Base-by-base conservation (phyloP, 129 eudicot genomes). In the Gnaphalium uliginosum region DNA sequence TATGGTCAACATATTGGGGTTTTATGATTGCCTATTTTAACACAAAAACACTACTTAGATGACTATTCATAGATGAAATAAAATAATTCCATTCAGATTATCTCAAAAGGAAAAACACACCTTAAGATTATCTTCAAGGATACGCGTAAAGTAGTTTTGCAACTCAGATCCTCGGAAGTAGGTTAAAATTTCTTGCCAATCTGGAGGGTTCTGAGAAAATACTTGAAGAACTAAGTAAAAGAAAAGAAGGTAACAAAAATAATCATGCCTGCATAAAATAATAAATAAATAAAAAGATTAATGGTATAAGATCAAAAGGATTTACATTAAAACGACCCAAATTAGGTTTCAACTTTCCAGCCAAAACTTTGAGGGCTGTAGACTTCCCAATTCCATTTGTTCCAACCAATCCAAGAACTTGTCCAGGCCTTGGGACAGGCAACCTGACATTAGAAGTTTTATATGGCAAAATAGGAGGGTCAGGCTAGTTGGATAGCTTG, bases 401-500 rank as follows among this genome's bases (percentile, higher is more conserved):
- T 58, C 98, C 98, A 83, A 93, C 98, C 88, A 93, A 84, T 48
- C 97, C 98, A 77, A 90, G 96, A 82, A 93, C 98, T 81, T 93
- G 97, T 3, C 96, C 96, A 18, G 92, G 96, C 80, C 96, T 85
- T 62, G 97, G 98, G 41, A 90, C 96, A n/a, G 97, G 97, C 73
- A 93, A 85, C 89, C 98, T 89, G 90, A 30, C 50, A 77, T 74
- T 67, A 18, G 41, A 65, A 39, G 27, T 32, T 19, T 58, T 5
- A 54, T 11, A 25, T 56, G 33, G 66, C 66, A 30, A 72, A 56
- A 53, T 48, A 17, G 62, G 50, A n/a, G 26, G 26, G 4, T 8
- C 60, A 14, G 6, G 18, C 53, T 13, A 13, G 53, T 14, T 43
- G 18, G 61, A 21, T 56, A 32, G 4, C 29, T 27, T 61, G 48